Base-by-base conservation (phyloP, 129 eudicot species). In the Rutidosis leptorrhynchoides region DNA sequence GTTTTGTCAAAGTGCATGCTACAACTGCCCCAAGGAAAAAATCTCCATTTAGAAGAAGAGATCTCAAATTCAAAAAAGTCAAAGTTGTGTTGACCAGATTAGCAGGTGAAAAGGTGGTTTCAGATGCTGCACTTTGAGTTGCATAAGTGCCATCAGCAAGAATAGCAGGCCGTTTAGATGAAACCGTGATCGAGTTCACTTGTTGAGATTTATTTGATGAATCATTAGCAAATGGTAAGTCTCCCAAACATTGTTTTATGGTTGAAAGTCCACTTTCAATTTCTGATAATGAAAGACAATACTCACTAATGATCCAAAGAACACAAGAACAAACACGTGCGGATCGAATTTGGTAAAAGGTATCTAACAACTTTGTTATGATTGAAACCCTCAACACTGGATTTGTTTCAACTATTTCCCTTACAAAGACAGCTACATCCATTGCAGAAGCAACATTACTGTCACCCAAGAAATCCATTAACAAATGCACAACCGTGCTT, bases 81-180 rank as follows among this genome's bases (percentile, higher is more conserved):
- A 84, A 61, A 2, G 96, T 80, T 62, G 87, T 91, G 51, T 93
- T 88, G 52, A 86, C 91, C 52, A 89, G 87, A 22, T 87, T 71
- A n/a, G 95, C 92, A 35, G 95, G 90, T 21, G 96, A 82, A 68
- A 89, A 86, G 16, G 89, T 87, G 61, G 98, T 85, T 78, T 93
- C 96, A 56, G 90, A 82, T 27, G 98, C 95, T 51, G 96, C 98
- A 79, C 92, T 88, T 27, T 93, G 98, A 62, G 98, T 93, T 27
- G 98, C 96, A 64, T 93, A 93, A 19, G 98, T 93, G 35, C 98
- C 98, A 82, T 93, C 98, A 46, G 98, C 89, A 72, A 93, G 95
- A 33, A 93, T 82, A 24, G 88, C 95, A 1, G 96, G 98, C 68
- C 95, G 74, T 78, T 85, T 83, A 53, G 96, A 93, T 11, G 98